A percentile compares a stretch with the other conserved stretches of the same genome.
Evolutionary conservation across 1,139 yeast species (phyloP).

Genomic region (Yamadazyma diospyri): DNA sequence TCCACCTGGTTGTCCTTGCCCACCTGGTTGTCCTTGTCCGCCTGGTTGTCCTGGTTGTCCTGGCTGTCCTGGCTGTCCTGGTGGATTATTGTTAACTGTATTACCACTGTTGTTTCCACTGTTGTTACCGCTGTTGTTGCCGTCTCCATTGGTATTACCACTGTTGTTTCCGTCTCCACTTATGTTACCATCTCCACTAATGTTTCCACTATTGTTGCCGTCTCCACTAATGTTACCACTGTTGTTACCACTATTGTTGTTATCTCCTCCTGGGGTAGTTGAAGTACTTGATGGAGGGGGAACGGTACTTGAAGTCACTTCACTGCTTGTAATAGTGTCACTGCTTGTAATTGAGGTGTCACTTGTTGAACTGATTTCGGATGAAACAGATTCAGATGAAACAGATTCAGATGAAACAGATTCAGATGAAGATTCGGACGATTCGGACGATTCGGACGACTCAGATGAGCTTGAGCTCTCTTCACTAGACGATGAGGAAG

Average conservation of each 20-base stretch:
- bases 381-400: conserved; percentile 4
- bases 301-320: no score
- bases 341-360: no score
- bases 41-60: no score
- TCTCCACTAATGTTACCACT: conserved; percentile 4
- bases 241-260: conserved; percentile 7
- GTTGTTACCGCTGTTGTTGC: neutral
- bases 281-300: no score
- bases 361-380: neutral
- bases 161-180: neutral
- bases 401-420: conserved; percentile 5
- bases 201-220: conserved; percentile 4
- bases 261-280: no score
- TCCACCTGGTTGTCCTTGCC: no score
- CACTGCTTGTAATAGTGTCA: no score
- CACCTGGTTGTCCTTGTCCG: no score
- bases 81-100: no score
- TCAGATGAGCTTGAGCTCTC: conserved; percentile 3
- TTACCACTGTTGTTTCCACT: neutral
- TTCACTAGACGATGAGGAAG: neutral
- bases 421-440: conserved; percentile 1
- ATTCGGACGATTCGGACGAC: conserved; percentile 1
- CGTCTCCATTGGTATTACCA: conserved; percentile 2
- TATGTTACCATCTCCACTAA: neutral
- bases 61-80: no score